Percentiles rank a stretch among this genome's conserved stretches.
These are phyloP conservation scores for Ashbya aceris DNA, from an alignment of 1,139 yeast species.

Conservation along the genomic window DNA sequence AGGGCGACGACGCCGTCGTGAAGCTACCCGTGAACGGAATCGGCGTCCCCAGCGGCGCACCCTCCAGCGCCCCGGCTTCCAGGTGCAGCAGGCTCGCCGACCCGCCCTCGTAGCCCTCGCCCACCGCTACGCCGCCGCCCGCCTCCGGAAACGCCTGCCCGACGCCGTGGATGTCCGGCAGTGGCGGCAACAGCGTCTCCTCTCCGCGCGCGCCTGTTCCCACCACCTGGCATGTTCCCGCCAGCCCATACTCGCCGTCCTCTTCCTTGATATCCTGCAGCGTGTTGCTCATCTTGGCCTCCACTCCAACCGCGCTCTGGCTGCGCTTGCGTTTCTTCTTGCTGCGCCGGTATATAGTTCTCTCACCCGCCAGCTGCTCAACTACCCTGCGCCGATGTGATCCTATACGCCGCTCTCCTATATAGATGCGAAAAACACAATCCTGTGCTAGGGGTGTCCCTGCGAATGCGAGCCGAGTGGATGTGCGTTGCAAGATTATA, in stretches of 20 bases:
- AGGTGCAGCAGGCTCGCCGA: not conserved
- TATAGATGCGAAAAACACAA: too few relatives aligned
- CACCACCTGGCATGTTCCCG: not conserved
- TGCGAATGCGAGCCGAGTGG: too few relatives aligned
- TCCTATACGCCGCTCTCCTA: too few relatives aligned
- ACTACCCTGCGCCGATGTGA: too few relatives aligned
- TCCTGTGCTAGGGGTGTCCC: too few relatives aligned
- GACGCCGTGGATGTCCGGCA: conserved; percentile 14
- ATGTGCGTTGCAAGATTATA: not conserved
- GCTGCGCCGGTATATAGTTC: too few relatives aligned
- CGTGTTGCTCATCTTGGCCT: conserved; percentile 5
- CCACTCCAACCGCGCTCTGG: too few relatives aligned
- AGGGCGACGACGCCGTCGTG: not conserved
- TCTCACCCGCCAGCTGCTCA: too few relatives aligned
- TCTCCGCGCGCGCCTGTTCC: conserved; percentile 1
- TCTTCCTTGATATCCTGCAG: conserved; percentile 24
- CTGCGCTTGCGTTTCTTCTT: too few relatives aligned
- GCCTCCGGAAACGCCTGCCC: not conserved
- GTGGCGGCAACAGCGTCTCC: conserved; percentile 23
- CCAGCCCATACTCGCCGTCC: conserved; percentile 8
- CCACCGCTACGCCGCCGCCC: not conserved
- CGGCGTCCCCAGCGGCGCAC: not conserved
- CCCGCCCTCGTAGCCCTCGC: conserved; percentile 1
- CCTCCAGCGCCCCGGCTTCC: conserved; percentile 1
- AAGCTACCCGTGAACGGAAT: not conserved